A percentile compares a stretch with the other conserved stretches of the same genome.
Conservation (phyloP, 1,139 yeast species). For the Geotrichum phurueaensis region DNA sequence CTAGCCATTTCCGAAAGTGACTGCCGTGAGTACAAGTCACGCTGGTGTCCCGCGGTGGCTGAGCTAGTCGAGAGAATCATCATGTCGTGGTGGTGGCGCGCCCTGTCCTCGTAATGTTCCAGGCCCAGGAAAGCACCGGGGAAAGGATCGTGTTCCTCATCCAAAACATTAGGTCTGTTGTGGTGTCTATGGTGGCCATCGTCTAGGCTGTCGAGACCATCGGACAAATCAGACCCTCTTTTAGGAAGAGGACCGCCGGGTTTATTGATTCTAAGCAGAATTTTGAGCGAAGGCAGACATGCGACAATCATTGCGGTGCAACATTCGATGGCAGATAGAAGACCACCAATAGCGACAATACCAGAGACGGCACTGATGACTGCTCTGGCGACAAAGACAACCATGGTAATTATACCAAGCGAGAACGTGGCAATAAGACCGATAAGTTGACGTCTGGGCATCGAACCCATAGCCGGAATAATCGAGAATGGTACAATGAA, state of each 20-base stretch:
- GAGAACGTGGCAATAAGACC: slow-evolving; percentile 31
- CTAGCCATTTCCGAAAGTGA: slow-evolving; percentile 5
- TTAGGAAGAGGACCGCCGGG: slow-evolving; percentile 12
- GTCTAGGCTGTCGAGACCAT: slow-evolving; percentile 6
- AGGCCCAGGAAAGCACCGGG: slow-evolving; percentile 10
- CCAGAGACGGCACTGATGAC: slow-evolving; percentile 26
- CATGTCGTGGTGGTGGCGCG: slow-evolving; percentile 11
- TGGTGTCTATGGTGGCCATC: background rate
- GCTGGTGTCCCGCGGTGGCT: background rate
- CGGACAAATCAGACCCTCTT: slow-evolving; percentile 13
- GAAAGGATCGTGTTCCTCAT: slow-evolving; percentile 4
- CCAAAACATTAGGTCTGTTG: background rate
- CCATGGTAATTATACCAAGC: slow-evolving; percentile 29
- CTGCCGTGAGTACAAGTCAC: slow-evolving; percentile 1
- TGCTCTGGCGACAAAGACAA: slow-evolving; percentile 28
- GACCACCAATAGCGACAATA: slow-evolving; percentile 25
- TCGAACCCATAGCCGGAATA: slow-evolving; percentile 23
- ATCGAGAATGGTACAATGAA: slow-evolving; percentile 32
- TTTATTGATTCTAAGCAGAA: slow-evolving; percentile 21
- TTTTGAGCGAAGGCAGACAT: slow-evolving; percentile 29
- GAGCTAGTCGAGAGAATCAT: slow-evolving; percentile 7
- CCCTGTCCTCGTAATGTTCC: slow-evolving; percentile 14
- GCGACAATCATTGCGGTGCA: slow-evolving; percentile 32
- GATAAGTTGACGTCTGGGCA: slow-evolving; percentile 24
- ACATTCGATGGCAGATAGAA: slow-evolving; percentile 31